These are phyloP conservation scores for Cladosporium sp. DNA, from an alignment of 2,329 filamentous ascomycete genomes.

Conservation along the genomic window DNA sequence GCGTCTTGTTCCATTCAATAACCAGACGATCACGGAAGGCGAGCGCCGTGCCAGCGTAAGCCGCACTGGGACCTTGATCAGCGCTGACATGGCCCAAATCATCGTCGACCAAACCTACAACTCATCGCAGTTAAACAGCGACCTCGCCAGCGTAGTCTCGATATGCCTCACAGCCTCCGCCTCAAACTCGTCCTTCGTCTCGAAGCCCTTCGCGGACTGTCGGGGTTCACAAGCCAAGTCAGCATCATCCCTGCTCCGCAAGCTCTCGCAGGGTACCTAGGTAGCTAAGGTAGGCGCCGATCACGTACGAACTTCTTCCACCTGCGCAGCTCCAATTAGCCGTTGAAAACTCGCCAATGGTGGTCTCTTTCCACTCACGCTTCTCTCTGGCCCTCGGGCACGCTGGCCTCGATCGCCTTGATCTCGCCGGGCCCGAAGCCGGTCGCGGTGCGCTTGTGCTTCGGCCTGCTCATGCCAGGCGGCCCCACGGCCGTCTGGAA, in stretches of 20 bases:
- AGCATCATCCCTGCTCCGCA: slow-evolving; percentile 6
- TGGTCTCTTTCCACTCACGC: slow-evolving; percentile 53
- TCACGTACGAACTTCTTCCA: slow-evolving; percentile 49
- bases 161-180: slow-evolving; percentile 86
- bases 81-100: slow-evolving; percentile 6
- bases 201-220: slow-evolving; percentile 63
- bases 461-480: slow-evolving; percentile 80
- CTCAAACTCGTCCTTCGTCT: slow-evolving; percentile 72
- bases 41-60: slow-evolving; percentile 83
- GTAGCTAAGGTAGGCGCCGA: slow-evolving; percentile 31
- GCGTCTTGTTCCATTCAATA: slow-evolving; percentile 95
- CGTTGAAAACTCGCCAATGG: too few relatives aligned
- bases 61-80: slow-evolving; percentile 49
- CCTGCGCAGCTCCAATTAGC: slow-evolving; percentile 27
- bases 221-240: slow-evolving; percentile 3
- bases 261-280: background rate
- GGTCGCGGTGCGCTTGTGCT: slow-evolving; percentile 95
- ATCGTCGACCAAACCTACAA: slow-evolving; percentile 16
- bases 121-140: slow-evolving; percentile 98
- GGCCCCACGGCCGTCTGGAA: slow-evolving; percentile 74
- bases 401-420: slow-evolving; percentile 84
- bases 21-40: slow-evolving; percentile 90
- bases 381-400: slow-evolving; percentile 80
- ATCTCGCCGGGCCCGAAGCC: slow-evolving; percentile 88
- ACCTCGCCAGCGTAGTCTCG: slow-evolving; percentile 91